Evolutionary conservation across 768 basidiomycete genomes (phyloP).

Genomic region (Leccinum longicurvipes): DNA sequence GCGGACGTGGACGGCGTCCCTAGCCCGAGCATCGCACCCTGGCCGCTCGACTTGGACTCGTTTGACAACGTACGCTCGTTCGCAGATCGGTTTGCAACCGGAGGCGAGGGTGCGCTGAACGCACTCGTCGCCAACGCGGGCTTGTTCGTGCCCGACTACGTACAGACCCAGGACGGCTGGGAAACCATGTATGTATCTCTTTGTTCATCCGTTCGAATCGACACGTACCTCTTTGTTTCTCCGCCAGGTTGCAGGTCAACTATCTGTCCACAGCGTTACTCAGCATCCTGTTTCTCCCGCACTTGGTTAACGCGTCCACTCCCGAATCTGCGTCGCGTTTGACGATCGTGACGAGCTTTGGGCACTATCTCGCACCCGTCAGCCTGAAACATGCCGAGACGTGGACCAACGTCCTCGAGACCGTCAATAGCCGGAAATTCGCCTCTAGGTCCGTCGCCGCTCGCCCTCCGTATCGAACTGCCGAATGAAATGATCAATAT

Average conservation of each 20-base stretch:
- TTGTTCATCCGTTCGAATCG: neutral
- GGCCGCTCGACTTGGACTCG: slow-evolving; percentile 32
- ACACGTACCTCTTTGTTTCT: neutral
- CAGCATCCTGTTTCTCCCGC: slow-evolving; percentile 31
- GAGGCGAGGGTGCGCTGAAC: slow-evolving; percentile 19
- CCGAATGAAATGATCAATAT: neutral
- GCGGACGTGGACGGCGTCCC: neutral
- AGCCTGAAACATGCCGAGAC: slow-evolving; percentile 3
- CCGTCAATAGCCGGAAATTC: slow-evolving; percentile 19
- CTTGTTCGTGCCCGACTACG: slow-evolving; percentile 11
- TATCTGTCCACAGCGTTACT: slow-evolving; percentile 31
- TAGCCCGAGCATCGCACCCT: slow-evolving; percentile 16
- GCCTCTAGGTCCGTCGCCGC: slow-evolving; percentile 14
- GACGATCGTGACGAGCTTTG: slow-evolving; percentile 28
- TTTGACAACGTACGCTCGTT: slow-evolving; percentile 33
- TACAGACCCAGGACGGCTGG: slow-evolving; percentile 41
- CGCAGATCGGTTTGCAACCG: slow-evolving; percentile 25
- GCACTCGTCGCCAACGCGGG: slow-evolving; percentile 33
- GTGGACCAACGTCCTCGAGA: slow-evolving; percentile 21
- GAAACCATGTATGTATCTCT: slow-evolving; percentile 36
- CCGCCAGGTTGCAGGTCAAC: slow-evolving; percentile 32
- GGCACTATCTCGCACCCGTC: slow-evolving; percentile 17
- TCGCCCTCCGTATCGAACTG: neutral
- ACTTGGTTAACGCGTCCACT: slow-evolving; percentile 21
- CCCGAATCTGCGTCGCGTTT: slow-evolving; percentile 16